phyloP scores from a whole-genome alignment of 169 alveolate genomes.

The Condylostoma magnum region DNA sequence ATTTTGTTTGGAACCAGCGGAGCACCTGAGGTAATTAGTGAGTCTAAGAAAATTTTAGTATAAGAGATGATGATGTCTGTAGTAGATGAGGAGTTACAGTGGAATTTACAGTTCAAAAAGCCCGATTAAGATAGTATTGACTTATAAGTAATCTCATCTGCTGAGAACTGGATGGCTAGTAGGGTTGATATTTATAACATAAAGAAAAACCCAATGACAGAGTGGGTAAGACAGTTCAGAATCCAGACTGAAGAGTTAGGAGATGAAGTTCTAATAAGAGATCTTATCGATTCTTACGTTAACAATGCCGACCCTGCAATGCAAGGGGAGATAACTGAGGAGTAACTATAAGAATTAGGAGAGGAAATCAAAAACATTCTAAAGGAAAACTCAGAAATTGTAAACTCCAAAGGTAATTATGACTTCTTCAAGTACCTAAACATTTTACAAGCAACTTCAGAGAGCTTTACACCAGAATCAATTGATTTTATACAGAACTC shows the following conservation, averaged over 20 bases:
- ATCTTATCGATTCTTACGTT: not conserved
- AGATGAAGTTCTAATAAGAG: not conserved
- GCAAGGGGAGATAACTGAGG: slow-evolving; percentile 21
- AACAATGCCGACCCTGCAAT: slow-evolving; percentile 28
- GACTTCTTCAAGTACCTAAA: slow-evolving; percentile 15
- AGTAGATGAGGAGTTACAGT: not conserved
- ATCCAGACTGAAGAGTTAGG: not conserved
- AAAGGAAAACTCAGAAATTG: not conserved
- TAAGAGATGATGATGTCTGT: slow-evolving; percentile 6
- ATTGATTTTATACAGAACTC: not conserved
- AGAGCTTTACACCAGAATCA: not conserved
- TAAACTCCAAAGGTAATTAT: slow-evolving; percentile 21
- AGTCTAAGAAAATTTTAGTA: not conserved
- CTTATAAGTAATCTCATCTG: not conserved
- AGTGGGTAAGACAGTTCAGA: slow-evolving; percentile 18
- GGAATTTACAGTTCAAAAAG: slow-evolving; percentile 2
- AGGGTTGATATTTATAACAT: not conserved
- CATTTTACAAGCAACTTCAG: not conserved
- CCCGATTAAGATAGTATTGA: not conserved
- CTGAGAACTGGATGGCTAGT: not conserved
- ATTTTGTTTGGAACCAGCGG: slow-evolving; percentile 13
- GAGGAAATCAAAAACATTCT: not conserved
- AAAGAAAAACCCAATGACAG: slow-evolving; percentile 21
- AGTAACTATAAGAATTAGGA: not conserved
- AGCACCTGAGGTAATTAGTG: not conserved